Conservation (phyloP, 2,329 filamentous ascomycete genomes). For the Bisporella sp. region DNA sequence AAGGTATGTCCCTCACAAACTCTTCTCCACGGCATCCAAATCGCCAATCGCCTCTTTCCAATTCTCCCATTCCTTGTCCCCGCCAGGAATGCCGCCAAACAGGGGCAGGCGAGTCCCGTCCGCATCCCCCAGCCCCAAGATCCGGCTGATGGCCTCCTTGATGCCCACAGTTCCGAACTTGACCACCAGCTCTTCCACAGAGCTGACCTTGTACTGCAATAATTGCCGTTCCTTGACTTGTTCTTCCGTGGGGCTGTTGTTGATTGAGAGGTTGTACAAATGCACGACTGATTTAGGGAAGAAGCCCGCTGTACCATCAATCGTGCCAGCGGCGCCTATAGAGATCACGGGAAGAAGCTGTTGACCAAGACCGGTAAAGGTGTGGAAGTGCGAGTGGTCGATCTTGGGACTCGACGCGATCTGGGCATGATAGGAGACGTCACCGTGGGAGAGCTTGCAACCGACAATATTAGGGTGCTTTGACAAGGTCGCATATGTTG, state of each 20-base stretch:
- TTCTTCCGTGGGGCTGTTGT: constrained; percentile 30
- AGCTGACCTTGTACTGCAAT: constrained; percentile 54
- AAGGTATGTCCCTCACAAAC: constrained; percentile 11
- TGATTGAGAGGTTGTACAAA: constrained; percentile 43
- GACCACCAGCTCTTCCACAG: constrained; percentile 54
- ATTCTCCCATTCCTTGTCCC: constrained; percentile 38
- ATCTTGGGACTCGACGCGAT: constrained; percentile 53
- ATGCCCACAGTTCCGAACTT: constrained; percentile 56
- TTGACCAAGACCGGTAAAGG: constrained; percentile 59
- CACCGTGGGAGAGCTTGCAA: constrained; percentile 62
- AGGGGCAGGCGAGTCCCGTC: constrained; percentile 55
- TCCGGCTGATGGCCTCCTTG: constrained; percentile 53
- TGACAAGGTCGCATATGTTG: constrained; percentile 49
- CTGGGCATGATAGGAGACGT: constrained; percentile 57
- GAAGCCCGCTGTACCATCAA: constrained; percentile 59
- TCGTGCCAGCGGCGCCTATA: constrained; percentile 57
- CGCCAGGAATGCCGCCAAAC: constrained; percentile 48
- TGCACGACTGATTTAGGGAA: constrained; percentile 55
- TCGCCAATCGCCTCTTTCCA: constrained; percentile 33
- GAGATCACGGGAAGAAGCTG: constrained; percentile 56
- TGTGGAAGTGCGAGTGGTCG: constrained; percentile 50
- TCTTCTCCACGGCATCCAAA: constrained; percentile 24
- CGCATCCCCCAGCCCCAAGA: constrained; percentile 51
- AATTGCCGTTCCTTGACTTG: constrained; percentile 42
- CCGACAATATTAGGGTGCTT: constrained; percentile 61